A percentile compares a stretch with the other conserved stretches of the same genome.
phyloP scores from a whole-genome alignment of 164 flowering plant species.

The Liriodendron chinense region DNA sequence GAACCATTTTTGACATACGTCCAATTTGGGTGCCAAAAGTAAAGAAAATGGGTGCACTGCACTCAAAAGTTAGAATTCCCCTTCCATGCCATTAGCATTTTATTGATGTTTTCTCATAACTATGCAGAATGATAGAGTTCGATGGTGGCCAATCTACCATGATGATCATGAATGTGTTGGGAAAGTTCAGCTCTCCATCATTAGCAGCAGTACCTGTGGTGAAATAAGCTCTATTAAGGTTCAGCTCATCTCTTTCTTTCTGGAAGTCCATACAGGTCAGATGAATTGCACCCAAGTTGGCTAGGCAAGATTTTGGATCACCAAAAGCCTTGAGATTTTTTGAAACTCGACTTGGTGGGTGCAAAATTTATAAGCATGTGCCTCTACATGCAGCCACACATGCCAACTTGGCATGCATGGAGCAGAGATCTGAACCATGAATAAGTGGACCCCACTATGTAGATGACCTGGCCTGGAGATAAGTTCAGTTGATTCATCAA shows the following conservation, averaged over 20 bases:
- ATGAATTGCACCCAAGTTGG: not conserved
- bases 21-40: no score
- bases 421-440: no score
- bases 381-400: not conserved
- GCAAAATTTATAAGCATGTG: not conserved
- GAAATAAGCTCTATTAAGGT: constrained; percentile 72
- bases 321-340: not conserved
- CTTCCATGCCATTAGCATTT: not conserved
- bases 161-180: constrained; percentile 83
- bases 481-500: no score
- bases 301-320: not conserved
- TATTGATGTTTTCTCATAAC: not conserved
- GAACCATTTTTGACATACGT: no score
- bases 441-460: no score
- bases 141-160: constrained; percentile 89
- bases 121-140: constrained; percentile 64
- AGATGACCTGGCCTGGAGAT: no score
- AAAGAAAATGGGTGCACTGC: no score
- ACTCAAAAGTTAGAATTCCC: not conserved
- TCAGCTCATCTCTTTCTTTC: not conserved
- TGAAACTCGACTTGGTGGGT: not conserved
- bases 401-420: not conserved
- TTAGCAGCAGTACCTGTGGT: constrained; percentile 48
- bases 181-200: constrained; percentile 74
- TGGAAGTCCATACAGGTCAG: not conserved